Base-by-base conservation (phyloP, 2,329 filamentous ascomycete species). In the Penicillium concentricum region DNA sequence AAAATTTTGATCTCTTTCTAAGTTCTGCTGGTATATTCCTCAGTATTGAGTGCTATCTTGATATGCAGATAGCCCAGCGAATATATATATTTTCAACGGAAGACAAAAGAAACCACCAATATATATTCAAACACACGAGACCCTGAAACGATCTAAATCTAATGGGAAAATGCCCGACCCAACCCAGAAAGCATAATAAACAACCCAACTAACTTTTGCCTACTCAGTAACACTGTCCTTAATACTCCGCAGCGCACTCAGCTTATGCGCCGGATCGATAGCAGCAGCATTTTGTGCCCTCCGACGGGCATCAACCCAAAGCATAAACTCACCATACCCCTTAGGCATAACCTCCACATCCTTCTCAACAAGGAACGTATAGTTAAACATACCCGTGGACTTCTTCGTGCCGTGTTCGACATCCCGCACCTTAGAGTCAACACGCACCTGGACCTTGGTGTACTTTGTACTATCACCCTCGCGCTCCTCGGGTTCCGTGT, bases 301-400 rank as follows among this genome's bases (percentile, higher is more conserved):
- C 61, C 85, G 74, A 47, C 83, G 72, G 6, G 84, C 84, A 74
- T 87, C 84, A 16, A 86, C 78, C 70, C 85, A 87, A 69, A 84
- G 79, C 84, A 87, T 87, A 61, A 85, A 86, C 63, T 87, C 84
- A 1, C 80, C 78, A 64, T 87, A 87, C 13, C 79, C 82, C 68
- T 81, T 77, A 4, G 87, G 87, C 77, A 89, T 84, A 20, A 90
- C 83, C 65, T 84, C 81, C 44, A 89, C 78, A 63, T 87, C 82
- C 66, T 80, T 83, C 54, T 86, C 82, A 2, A 89, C 85, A 52
- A 82, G 79, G 68, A 90, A 90, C 0, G 88, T 90, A 69, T 91
- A 91, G 65, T 90, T 89, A 76, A 91, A 91, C 65, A 88, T 86
- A 5, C 88, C 88, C 0, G 88, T 90, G 3, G 86, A 82, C 67